Evolutionary conservation across 176 grass and related monocot genomes (phyloP), one percentile per base, ranked within the genome.

Genomic region (Ananas comosus): DNA sequence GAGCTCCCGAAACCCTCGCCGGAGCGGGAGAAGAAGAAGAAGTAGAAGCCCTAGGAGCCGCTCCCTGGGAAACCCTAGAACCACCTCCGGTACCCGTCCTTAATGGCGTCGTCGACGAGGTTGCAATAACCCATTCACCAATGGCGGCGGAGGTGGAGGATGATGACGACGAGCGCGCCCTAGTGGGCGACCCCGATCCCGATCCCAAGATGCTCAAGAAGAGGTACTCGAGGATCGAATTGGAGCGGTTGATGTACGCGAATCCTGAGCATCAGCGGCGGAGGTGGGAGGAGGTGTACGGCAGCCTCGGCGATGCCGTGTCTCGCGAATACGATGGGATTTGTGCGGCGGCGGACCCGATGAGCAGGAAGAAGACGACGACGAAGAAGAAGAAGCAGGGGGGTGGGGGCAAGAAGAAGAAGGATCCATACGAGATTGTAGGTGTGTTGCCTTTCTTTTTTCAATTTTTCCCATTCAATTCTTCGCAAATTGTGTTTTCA

Each of bases 301-400:
- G 64, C 12, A 74, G 70, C 57, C 86, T 92, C 52, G 84, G 76
- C 2, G 68, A 76, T 13, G 72, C 71, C 5, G 70, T 79, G 47
- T 72, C 79, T 16, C 72, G 67, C 10, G 79, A 89, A 11, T 87
- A 84, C 7, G 83, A 91, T 68, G 83, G 73, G 49, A 70, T 96
- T 16, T 49, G 73, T 5, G 54, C 25, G 10, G 11, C 28, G 13
- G 71, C 72, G 25, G 69, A 68, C 2, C 66, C 66, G 63, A 42
- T 42, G 33, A 42, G 33, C 33, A 64, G 52, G 29, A 64, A 56
- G 5, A 82, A 81, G 57, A 63, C 51, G 50, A 73, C 50, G 1
- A 76, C 52, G 19, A 86, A 70, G 76, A 65, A 56, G 5, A 86
- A 70, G 48, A 78, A 50, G 21, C 11, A 21, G 9, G 53, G 57